These are phyloP conservation scores for Rhynchosporium secalis DNA, from an alignment of 2,329 filamentous ascomycete genomes.

Conservation along the genomic window DNA sequence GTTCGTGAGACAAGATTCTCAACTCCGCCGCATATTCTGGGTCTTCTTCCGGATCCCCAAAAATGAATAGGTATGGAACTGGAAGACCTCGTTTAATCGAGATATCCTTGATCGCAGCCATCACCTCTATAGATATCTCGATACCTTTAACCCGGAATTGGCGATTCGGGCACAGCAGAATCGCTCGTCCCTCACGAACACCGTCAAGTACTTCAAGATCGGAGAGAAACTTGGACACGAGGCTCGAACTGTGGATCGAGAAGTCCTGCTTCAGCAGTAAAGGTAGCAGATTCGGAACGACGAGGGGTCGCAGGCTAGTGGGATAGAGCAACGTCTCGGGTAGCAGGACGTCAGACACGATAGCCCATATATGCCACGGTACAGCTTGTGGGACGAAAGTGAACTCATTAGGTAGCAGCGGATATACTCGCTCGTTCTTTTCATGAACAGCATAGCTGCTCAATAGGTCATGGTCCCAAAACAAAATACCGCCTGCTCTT, in stretches of 20 bases:
- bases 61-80: background rate
- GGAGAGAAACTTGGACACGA: background rate
- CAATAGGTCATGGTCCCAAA: conserved; percentile 13
- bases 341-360: conserved; percentile 3
- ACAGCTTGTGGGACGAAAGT: conserved; percentile 10
- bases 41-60: conserved; percentile 13
- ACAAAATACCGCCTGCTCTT: conserved; percentile 1
- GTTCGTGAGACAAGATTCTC: background rate
- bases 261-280: background rate
- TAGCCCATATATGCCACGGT: conserved; percentile 10
- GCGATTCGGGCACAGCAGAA: conserved; percentile 12
- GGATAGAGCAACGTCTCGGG: conserved; percentile 9
- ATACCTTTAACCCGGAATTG: conserved; percentile 15
- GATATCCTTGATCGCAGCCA: conserved; percentile 1
- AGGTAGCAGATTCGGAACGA: conserved; percentile 8
- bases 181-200: background rate
- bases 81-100: background rate
- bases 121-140: conserved; percentile 7
- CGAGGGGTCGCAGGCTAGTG: background rate
- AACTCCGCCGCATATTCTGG: conserved; percentile 4
- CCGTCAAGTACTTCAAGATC: background rate
- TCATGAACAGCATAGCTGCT: conserved; percentile 12
- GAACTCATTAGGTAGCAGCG: conserved; percentile 8
- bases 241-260: background rate
- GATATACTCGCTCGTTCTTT: conserved; percentile 1